Conservation (phyloP, 75 land plant genomes). For the Pinus taeda region DNA sequence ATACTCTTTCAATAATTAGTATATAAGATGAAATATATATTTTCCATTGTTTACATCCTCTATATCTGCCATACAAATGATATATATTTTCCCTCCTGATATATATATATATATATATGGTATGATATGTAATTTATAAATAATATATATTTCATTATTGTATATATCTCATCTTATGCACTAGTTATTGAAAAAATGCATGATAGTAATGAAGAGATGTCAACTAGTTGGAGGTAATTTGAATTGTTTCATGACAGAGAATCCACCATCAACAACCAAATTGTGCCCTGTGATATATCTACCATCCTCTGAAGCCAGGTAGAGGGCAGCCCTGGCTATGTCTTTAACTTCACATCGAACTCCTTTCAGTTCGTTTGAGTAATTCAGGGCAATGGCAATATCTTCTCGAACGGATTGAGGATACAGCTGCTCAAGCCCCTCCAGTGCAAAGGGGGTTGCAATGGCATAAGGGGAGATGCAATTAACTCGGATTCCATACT, state of each 20-base stretch:
- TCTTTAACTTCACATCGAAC: neutral
- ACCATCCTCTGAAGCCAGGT: slow-evolving; percentile 17
- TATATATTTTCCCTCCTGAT: too few relatives aligned
- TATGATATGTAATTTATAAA: too few relatives aligned
- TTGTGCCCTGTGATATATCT: slow-evolving; percentile 20
- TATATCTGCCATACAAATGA: too few relatives aligned
- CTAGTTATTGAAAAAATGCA: too few relatives aligned
- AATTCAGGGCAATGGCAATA: neutral
- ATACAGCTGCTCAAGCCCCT: neutral
- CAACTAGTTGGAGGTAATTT: neutral
- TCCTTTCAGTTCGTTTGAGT: neutral
- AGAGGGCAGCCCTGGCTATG: slow-evolving; percentile 19
- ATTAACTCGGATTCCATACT: slow-evolving; percentile 18
- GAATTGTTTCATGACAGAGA: slow-evolving; percentile 5
- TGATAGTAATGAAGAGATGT: too few relatives aligned
- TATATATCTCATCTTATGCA: too few relatives aligned
- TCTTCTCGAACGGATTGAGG: neutral
- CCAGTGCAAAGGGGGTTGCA: neutral
- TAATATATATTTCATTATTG: too few relatives aligned
- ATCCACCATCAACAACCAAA: slow-evolving; percentile 20
- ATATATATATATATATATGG: too few relatives aligned
- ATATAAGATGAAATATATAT: too few relatives aligned
- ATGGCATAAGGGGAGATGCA: slow-evolving; percentile 29
- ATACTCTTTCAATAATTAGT: too few relatives aligned
- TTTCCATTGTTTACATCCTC: too few relatives aligned